A percentile compares a stretch with the other conserved stretches of the same genome.
Evolutionary conservation across 352 stramenopile genomes (phyloP).

Genomic region (Globisporangium polare): DNA sequence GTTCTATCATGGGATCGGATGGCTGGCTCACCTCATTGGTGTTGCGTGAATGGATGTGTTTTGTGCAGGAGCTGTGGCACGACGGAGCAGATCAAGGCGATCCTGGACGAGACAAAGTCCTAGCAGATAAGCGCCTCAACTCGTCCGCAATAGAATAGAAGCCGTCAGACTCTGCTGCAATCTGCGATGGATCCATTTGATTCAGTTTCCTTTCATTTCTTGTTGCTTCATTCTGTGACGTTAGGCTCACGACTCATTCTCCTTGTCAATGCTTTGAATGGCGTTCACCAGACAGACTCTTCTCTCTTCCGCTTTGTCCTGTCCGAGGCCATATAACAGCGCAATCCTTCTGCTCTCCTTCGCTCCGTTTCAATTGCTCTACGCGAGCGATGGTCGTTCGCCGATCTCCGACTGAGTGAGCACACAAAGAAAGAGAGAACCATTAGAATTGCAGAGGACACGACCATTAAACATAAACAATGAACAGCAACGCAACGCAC

Average conservation of each 20-base stretch:
- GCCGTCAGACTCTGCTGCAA: too few species aligned
- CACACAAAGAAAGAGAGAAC: too few species aligned
- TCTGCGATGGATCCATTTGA: too few species aligned
- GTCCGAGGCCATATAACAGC: neutral
- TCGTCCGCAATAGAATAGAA: neutral
- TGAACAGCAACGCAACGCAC: slow-evolving; percentile 27
- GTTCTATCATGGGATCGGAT: neutral
- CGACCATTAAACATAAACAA: too few species aligned
- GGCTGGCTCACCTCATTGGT: neutral
- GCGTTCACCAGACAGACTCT: neutral
- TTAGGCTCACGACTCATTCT: neutral
- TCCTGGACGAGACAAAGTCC: slow-evolving; percentile 15
- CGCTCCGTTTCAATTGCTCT: slow-evolving; percentile 10
- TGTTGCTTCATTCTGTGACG: slow-evolving; percentile 3
- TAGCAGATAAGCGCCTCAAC: neutral
- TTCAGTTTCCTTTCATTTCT: neutral
- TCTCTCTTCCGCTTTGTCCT: neutral
- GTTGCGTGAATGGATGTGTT: neutral
- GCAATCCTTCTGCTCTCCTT: neutral
- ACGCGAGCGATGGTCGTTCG: slow-evolving; percentile 52
- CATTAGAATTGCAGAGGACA: too few species aligned
- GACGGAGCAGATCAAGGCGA: slow-evolving; percentile 42
- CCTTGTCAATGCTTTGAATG: neutral
- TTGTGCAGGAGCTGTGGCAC: slow-evolving; percentile 48
- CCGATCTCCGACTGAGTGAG: slow-evolving; percentile 47